These are phyloP conservation scores for Teratosphaeriaceae sp. DNA, from an alignment of 2,329 filamentous ascomycete species.

Conservation along the genomic window DNA sequence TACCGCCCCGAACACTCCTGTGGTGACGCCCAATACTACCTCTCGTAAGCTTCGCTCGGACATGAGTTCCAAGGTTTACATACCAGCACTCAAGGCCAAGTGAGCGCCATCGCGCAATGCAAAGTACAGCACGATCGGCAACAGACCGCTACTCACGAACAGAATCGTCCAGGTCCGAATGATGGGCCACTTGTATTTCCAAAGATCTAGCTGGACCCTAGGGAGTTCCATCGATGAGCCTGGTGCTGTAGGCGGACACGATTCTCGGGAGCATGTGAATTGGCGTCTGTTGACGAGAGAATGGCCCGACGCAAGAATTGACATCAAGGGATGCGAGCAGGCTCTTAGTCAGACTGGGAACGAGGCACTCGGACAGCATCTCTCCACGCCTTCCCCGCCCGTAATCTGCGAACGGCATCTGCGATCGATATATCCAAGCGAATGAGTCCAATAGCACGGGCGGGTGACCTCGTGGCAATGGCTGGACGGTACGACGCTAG, in stretches of 20 bases:
- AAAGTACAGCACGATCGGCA: constrained; percentile 10
- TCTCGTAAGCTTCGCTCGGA: not conserved
- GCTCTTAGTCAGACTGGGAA: not conserved
- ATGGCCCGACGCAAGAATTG: too few relatives aligned
- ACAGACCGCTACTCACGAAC: constrained; percentile 5
- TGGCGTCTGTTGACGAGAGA: too few relatives aligned
- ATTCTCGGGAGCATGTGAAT: too few relatives aligned
- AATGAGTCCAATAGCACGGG: too few relatives aligned
- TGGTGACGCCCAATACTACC: not conserved
- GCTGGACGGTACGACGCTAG: too few relatives aligned
- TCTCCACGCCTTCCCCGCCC: too few relatives aligned
- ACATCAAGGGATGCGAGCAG: not conserved
- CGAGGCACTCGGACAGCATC: not conserved
- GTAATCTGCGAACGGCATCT: too few relatives aligned
- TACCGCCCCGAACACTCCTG: not conserved
- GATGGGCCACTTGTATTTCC: constrained; percentile 8
- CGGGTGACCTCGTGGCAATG: too few relatives aligned
- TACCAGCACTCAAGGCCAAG: constrained; percentile 3
- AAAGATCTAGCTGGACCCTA: constrained; percentile 5
- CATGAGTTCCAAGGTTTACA: not conserved
- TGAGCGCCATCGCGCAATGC: constrained; percentile 5
- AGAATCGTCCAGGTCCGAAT: constrained; percentile 6
- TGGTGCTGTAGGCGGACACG: too few relatives aligned
- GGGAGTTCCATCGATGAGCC: not conserved
- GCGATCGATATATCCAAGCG: too few relatives aligned